phyloP scores from a whole-genome alignment of 169 alveolate genomes.

The Besnoitia besnoiti region DNA sequence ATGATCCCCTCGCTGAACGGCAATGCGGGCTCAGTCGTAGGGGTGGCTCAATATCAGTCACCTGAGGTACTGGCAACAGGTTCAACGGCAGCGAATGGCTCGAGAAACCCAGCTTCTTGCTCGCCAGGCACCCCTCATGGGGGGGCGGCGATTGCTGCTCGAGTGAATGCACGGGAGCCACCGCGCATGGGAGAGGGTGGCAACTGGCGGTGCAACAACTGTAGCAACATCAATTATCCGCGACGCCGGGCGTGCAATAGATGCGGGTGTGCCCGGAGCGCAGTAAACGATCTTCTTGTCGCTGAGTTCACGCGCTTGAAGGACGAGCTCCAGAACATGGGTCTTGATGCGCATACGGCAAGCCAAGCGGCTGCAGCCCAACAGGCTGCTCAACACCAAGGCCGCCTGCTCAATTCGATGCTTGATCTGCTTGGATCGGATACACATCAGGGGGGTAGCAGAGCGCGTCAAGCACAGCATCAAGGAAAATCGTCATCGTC shows the following conservation, averaged over 20 bases:
- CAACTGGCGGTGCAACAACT: constrained; percentile 78
- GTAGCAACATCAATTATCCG: constrained; percentile 77
- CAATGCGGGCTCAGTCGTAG: constrained; percentile 3
- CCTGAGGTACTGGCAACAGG: background rate
- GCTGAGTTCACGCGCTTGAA: constrained; percentile 57
- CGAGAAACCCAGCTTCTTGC: background rate
- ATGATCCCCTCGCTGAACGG: constrained; percentile 20
- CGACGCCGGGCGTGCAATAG: constrained; percentile 75
- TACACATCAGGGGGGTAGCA: background rate
- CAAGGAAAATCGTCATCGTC: background rate
- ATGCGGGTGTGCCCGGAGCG: constrained; percentile 72
- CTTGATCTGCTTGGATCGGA: constrained; percentile 1
- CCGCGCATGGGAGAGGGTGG: constrained; percentile 72
- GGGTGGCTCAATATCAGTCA: background rate
- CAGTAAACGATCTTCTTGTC: constrained; percentile 72
- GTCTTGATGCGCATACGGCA: constrained; percentile 50
- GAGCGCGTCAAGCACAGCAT: background rate
- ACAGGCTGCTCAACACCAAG: constrained; percentile 61
- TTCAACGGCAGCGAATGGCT: background rate
- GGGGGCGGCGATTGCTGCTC: constrained; percentile 33
- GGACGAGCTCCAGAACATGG: constrained; percentile 42
- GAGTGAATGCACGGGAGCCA: constrained; percentile 48
- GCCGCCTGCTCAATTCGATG: constrained; percentile 10
- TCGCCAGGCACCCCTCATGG: constrained; percentile 19
- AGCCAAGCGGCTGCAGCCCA: constrained; percentile 64